A percentile compares a stretch with the other conserved stretches of the same genome.
These are phyloP conservation scores for Trichoderma polysporum DNA, from an alignment of 2,329 filamentous ascomycete species.

Conservation along the genomic window DNA sequence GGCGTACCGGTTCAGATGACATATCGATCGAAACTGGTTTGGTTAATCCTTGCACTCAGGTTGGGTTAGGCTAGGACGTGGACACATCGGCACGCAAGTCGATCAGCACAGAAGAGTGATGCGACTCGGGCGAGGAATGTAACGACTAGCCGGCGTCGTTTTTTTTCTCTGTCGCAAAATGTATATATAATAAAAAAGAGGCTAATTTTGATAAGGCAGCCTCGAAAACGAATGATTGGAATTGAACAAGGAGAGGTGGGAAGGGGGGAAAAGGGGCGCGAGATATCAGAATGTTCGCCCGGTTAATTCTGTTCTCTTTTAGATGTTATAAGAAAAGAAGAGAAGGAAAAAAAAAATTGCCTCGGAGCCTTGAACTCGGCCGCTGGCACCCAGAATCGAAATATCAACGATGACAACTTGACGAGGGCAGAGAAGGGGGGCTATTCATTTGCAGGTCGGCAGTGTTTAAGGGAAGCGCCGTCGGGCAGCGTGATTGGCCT, in stretches of 20 bases:
- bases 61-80: conserved; percentile 27
- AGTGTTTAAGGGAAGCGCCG: conserved; percentile 36
- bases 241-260: conserved; percentile 14
- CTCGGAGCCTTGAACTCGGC: conserved; percentile 21
- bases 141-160: conserved; percentile 25
- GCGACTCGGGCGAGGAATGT: conserved; percentile 32
- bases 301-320: conserved; percentile 17
- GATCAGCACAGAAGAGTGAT: conserved; percentile 24
- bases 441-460: conserved; percentile 28
- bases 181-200: conserved; percentile 14
- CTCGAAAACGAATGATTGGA: conserved; percentile 18
- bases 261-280: conserved; percentile 7
- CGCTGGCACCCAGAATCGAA: conserved; percentile 14
- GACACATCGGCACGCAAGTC: conserved; percentile 37
- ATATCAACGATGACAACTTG: conserved; percentile 27
- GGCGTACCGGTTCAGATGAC: conserved; percentile 42
- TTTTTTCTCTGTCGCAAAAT: conserved; percentile 13
- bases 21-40: conserved; percentile 32
- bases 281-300: conserved; percentile 18
- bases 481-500: conserved; percentile 31
- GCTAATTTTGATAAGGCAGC: not conserved
- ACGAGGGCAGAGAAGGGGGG: conserved; percentile 28
- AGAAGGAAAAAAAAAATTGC: not conserved
- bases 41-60: conserved; percentile 16
- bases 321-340: not conserved